Evolutionary conservation across 768 basidiomycete genomes (phyloP).

Genomic region (Tylopilus sp.): DNA sequence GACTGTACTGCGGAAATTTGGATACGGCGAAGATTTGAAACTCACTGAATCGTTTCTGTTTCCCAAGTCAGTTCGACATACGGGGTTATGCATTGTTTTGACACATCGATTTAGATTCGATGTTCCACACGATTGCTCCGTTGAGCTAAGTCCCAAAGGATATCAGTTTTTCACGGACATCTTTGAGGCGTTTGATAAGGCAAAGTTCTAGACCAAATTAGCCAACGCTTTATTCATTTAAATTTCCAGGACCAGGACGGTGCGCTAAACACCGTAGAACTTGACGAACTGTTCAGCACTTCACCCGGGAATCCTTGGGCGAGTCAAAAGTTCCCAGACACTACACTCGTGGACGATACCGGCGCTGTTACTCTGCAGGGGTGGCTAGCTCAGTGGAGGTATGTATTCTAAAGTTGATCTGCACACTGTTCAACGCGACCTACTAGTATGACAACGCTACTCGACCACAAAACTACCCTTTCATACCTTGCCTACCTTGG

Average conservation of each 20-base stretch:
- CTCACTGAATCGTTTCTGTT: slow-evolving; percentile 83
- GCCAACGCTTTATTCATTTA: neutral
- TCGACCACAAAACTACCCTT: slow-evolving; percentile 89
- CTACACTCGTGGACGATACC: slow-evolving; percentile 79
- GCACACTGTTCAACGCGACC: slow-evolving; percentile 1
- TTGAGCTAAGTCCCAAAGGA: slow-evolving; percentile 90
- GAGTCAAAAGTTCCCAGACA: slow-evolving; percentile 87
- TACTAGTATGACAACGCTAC: slow-evolving; percentile 88
- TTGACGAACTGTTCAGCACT: slow-evolving; percentile 88
- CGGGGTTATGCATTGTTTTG: slow-evolving; percentile 6
- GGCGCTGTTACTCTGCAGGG: slow-evolving; percentile 95
- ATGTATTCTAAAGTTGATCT: slow-evolving; percentile 18
- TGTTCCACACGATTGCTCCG: slow-evolving; percentile 89
- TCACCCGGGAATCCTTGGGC: slow-evolving; percentile 98
- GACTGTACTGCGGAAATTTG: slow-evolving; percentile 93
- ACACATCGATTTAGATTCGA: slow-evolving; percentile 63
- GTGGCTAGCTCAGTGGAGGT: slow-evolving; percentile 99
- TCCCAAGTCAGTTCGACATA: slow-evolving; percentile 67
- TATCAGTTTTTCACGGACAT: slow-evolving; percentile 97
- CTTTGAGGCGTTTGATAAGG: slow-evolving; percentile 95
- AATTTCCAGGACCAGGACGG: slow-evolving; percentile 84
- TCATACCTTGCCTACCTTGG: slow-evolving; percentile 95
- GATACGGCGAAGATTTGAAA: slow-evolving; percentile 92
- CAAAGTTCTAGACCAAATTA: slow-evolving; percentile 20
- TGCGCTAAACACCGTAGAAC: slow-evolving; percentile 76